Conservation (phyloP, 352 stramenopile genomes). For the Globisporangium rhizosaccharum region DNA sequence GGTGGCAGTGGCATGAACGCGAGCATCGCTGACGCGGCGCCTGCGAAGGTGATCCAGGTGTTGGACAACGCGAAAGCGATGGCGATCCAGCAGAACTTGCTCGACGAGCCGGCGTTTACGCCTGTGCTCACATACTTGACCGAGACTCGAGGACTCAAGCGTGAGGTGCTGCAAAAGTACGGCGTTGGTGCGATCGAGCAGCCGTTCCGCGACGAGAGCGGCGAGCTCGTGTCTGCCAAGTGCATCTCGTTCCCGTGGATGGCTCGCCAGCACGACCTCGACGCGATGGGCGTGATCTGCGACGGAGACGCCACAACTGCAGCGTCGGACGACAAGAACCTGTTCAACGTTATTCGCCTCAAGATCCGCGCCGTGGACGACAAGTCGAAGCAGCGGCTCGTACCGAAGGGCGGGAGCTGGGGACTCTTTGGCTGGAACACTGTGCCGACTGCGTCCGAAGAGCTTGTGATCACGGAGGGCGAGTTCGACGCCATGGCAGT, state of each 20-base stretch:
- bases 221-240: constrained; percentile 46
- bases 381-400: constrained; percentile 83
- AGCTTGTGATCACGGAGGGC: constrained; percentile 97
- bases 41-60: constrained; percentile 67
- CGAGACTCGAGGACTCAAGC: constrained; percentile 53
- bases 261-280: constrained; percentile 74
- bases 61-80: constrained; percentile 83
- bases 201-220: constrained; percentile 66
- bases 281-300: constrained; percentile 78
- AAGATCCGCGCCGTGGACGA: constrained; percentile 84
- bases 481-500: constrained; percentile 98
- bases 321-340: constrained; percentile 52
- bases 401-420: constrained; percentile 92
- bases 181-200: constrained; percentile 86
- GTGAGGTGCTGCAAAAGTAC: constrained; percentile 83
- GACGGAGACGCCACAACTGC: constrained; percentile 20
- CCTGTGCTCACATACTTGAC: constrained; percentile 71
- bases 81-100: constrained; percentile 78
- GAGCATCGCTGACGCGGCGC: constrained; percentile 12
- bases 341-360: constrained; percentile 73
- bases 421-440: constrained; percentile 99
- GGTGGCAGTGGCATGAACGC: neutral
- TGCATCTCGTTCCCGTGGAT: constrained; percentile 97
- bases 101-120: constrained; percentile 57
- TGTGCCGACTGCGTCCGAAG: constrained; percentile 73